Base-by-base conservation (phyloP, 805 yeast species). In the Clavispora santaluciae region DNA sequence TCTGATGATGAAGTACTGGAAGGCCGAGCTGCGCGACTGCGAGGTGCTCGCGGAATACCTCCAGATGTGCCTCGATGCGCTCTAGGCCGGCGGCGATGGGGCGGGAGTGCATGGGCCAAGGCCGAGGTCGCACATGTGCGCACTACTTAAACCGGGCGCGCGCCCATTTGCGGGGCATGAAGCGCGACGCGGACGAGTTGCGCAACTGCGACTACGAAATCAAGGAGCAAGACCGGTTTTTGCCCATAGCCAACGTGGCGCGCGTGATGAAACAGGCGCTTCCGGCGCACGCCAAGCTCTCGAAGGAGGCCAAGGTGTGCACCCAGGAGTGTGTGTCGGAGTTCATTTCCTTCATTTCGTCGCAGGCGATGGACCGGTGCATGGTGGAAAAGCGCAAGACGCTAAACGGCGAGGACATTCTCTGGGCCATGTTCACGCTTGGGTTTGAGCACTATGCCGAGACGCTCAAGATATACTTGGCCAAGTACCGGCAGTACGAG, bases 241-340 rank as follows among this genome's bases (percentile, higher is more conserved):
- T 69, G 24, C 74, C 74, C 6, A 66, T 69, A 24, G 74, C 74
- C 24, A 69, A 69, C 45, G 76, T 79, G 44, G 83, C 84, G n/a
- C 66, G 91, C 39, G 76, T 85, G 38, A 85, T 84, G 91, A 85
- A 85, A 54, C 70, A 64, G 41, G 83, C 91, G 2, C 64, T 84
- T 22, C 91, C 93, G 3, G 64, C 72, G 10, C 79, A 81, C 26
- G 91, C 90, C 9, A 84, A 84, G 53, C 79, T 84, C 1, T 80
- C 88, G 17, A 84, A 83, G 53, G 93, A 84, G 53, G 85, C 90
- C 33, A 83, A 83, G 53, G 90, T 82, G 51, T 78, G 86, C 49
- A 79, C 81, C 63, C 87, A 81, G 59, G 86, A 81, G 54, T 81
- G 85, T 54, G 86, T 79, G 4, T 66, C 76, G 36, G 85, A 81